Evolutionary conservation across 192 early-diverging fungal species (phyloP).

Genomic region (Backusella liffmaniae): DNA sequence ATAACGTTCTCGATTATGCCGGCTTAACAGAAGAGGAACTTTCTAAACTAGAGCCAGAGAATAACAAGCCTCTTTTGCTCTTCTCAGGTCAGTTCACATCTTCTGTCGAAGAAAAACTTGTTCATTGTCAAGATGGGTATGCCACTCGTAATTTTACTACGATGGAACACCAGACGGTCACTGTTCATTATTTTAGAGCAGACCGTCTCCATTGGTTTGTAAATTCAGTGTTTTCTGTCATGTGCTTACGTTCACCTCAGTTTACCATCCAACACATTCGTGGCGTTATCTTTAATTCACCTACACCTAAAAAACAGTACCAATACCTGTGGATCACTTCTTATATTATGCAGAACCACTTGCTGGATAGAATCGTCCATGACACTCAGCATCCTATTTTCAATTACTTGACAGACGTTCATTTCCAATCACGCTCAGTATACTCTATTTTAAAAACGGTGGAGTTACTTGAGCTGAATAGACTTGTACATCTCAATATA

Average conservation of each 20-base stretch:
- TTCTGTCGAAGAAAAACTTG: background rate
- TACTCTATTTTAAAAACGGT: slow-evolving; percentile 4
- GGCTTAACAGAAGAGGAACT: background rate
- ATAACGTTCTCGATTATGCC: background rate
- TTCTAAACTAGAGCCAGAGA: background rate
- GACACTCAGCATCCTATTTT: background rate
- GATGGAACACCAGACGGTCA: background rate
- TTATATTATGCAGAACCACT: background rate
- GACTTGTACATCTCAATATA: slow-evolving; percentile 1
- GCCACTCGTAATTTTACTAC: background rate
- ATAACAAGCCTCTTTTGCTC: background rate
- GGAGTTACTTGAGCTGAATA: background rate
- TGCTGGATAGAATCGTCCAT: background rate
- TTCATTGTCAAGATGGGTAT: background rate
- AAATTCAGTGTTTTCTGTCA: background rate
- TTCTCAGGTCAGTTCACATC: background rate
- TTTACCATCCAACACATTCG: background rate
- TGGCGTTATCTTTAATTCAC: background rate
- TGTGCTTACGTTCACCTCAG: background rate
- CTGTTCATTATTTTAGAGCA: slow-evolving; percentile 5
- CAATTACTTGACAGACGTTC: background rate
- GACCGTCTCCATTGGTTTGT: background rate
- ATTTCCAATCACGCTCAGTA: background rate
- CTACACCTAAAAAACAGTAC: background rate
- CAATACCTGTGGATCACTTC: slow-evolving; percentile 15